A percentile compares a stretch with the other conserved stretches of the same genome.
Evolutionary conservation across 495 filamentous ascomycete species (phyloP).

Genomic region (Podospora didyma): DNA sequence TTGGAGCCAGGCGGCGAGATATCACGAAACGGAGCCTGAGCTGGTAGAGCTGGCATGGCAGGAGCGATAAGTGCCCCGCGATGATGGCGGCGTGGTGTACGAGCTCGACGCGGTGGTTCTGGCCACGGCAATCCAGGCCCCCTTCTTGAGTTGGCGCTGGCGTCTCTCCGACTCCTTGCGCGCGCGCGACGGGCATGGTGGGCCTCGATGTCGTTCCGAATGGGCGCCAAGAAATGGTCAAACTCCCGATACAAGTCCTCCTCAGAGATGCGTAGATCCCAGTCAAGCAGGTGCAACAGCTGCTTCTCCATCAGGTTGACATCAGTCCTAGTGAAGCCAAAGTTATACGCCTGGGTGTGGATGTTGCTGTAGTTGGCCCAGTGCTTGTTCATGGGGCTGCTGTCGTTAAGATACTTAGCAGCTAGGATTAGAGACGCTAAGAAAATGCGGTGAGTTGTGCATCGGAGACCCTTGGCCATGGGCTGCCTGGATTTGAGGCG

Average conservation of each 20-base stretch:
- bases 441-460: constrained; percentile 98
- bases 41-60: constrained; percentile 27
- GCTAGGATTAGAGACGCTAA: constrained; percentile 85
- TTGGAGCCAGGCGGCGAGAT: constrained; percentile 39
- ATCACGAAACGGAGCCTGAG: constrained; percentile 26
- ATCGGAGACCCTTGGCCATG: constrained; percentile 94
- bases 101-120: constrained; percentile 8
- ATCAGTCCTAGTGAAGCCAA: constrained; percentile 89
- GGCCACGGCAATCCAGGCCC: constrained; percentile 17
- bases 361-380: constrained; percentile 92
- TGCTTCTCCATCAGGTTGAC: constrained; percentile 99
- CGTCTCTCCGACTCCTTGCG: constrained; percentile 38
- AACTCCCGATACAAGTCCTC: constrained; percentile 84
- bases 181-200: constrained; percentile 39
- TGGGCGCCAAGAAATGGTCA: constrained; percentile 82
- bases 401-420: constrained; percentile 97
- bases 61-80: constrained; percentile 35
- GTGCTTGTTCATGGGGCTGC: constrained; percentile 99
- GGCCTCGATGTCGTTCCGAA: constrained; percentile 51
- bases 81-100: constrained; percentile 36
- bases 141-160: constrained; percentile 24
- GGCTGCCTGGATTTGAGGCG: constrained; percentile 77
- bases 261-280: constrained; percentile 80
- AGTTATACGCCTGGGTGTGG: constrained; percentile 59
- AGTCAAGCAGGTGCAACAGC: constrained; percentile 86